Evolutionary conservation across 129 eudicot genomes (phyloP), one percentile per base, ranked within the genome.

Genomic region (Flaveria robusta): DNA sequence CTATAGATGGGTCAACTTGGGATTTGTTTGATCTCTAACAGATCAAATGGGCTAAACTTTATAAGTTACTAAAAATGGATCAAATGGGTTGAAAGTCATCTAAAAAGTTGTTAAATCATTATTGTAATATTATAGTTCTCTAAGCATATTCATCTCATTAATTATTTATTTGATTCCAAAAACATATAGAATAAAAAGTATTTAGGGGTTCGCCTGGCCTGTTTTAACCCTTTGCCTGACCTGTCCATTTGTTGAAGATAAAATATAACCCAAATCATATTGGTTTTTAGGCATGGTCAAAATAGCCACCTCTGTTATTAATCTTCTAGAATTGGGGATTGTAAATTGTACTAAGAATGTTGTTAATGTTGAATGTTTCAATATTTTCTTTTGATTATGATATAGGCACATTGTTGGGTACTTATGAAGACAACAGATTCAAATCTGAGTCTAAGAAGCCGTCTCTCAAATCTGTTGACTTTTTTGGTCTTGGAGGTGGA

Each of bases 401-500:
- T 24, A 31, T 68, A 94, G 98, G 97, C 39, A 84, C 92, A 23
- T 67, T 95, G 76, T 74, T 91, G 81, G 99, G 96, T 49, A 86
- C 87, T 37, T 86, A 85, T 55, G 99, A 95, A 79, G 99, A 95
- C 78, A 87, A 26, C 76, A 86, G 96, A 78, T 95, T 95, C 81
- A 91, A 85, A 85, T 95, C 97, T 2, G 99, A 95, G 59, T 91
- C 96, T 34, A 95, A 95, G 85, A 83, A 83, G 56, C 81, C 96
- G 39, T 13, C 83, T 51, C 83, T 95, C 13, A 84, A 86, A 39
- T 95, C 94, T 26, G 87, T 95, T 77, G 99, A 95, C 79, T 78
- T 89, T 74, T 82, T 95, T 82, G 96, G 97, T 70, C 87, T 95
- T 81, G 99, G 97, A 68, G 78, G 82, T 79, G 97, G 99, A 41